A percentile compares a stretch with the other conserved stretches of the same genome.
Conservation (phyloP, 2,329 filamentous ascomycete genomes). For the Gnomoniopsis smithogilvyi region DNA sequence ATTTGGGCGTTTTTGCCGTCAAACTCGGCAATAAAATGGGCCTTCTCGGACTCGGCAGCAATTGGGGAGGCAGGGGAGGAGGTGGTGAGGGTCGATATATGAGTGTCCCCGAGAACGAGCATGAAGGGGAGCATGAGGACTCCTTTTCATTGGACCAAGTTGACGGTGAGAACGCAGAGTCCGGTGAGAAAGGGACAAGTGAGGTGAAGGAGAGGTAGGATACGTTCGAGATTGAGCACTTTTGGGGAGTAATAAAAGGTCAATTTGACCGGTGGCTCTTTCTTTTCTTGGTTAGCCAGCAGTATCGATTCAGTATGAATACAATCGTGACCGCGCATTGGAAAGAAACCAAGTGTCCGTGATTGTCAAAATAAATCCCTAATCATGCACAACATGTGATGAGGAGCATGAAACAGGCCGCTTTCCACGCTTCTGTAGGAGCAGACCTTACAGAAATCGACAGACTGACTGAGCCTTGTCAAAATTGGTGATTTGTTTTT, state of each 20-base stretch:
- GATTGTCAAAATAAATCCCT: background rate
- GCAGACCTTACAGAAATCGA: too few species aligned
- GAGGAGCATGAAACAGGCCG: too few species aligned
- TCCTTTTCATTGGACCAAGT: background rate
- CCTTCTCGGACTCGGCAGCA: constrained; percentile 64
- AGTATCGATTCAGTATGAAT: too few species aligned
- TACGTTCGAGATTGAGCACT: background rate
- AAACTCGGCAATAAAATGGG: constrained; percentile 79
- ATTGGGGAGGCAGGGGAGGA: background rate
- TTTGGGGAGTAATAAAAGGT: too few species aligned
- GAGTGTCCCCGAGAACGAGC: background rate
- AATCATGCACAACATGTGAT: background rate
- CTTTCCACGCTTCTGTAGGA: too few species aligned
- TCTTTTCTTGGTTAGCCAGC: too few species aligned
- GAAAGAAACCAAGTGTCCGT: background rate
- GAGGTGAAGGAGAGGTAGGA: background rate
- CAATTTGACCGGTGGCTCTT: too few species aligned
- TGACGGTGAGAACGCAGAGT: background rate
- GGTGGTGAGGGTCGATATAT: background rate
- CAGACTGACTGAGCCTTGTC: too few species aligned
- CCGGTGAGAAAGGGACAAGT: background rate
- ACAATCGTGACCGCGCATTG: background rate
- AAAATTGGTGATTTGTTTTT: too few species aligned
- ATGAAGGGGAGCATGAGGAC: background rate
- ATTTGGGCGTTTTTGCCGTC: constrained; percentile 37